phyloP scores from a whole-genome alignment of 2,329 filamentous ascomycete genomes.

The Nigrospora sphaerica region DNA sequence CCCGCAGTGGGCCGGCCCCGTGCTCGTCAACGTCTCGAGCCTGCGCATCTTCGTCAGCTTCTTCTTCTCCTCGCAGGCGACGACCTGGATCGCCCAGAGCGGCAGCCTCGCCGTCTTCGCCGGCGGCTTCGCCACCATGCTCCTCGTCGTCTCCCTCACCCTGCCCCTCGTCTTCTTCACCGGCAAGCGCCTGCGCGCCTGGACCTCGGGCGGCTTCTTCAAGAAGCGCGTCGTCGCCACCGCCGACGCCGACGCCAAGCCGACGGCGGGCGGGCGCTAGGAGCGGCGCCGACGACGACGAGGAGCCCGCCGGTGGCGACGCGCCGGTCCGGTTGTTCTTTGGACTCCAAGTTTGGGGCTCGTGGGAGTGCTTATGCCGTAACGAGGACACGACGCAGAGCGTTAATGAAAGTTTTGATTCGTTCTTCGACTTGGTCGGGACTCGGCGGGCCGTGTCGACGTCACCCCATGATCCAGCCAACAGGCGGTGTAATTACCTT shows the following conservation, averaged over 20 bases:
- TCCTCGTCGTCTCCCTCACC: conserved; percentile 8
- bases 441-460: no score
- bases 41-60: conserved; percentile 14
- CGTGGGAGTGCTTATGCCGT: no score
- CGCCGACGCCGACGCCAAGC: no score
- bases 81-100: conserved; percentile 11
- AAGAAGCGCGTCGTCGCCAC: neutral
- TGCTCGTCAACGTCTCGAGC: conserved; percentile 13
- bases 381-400: no score
- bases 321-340: neutral
- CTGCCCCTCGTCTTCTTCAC: conserved; percentile 5
- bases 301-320: neutral
- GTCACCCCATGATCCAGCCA: no score
- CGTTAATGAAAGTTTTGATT: no score
- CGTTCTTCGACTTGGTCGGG: no score
- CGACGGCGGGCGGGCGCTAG: no score
- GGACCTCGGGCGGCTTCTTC: neutral
- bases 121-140: conserved; percentile 4
- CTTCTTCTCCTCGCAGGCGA: conserved; percentile 8
- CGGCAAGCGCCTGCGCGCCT: conserved; percentile 5
- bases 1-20: conserved; percentile 14
- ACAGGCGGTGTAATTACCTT: no score
- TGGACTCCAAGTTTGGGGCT: no score
- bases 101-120: conserved; percentile 9
- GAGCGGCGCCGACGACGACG: neutral